phyloP scores from a whole-genome alignment of 192 early-diverging fungal genomes.

The Blastocladiella britannica region DNA sequence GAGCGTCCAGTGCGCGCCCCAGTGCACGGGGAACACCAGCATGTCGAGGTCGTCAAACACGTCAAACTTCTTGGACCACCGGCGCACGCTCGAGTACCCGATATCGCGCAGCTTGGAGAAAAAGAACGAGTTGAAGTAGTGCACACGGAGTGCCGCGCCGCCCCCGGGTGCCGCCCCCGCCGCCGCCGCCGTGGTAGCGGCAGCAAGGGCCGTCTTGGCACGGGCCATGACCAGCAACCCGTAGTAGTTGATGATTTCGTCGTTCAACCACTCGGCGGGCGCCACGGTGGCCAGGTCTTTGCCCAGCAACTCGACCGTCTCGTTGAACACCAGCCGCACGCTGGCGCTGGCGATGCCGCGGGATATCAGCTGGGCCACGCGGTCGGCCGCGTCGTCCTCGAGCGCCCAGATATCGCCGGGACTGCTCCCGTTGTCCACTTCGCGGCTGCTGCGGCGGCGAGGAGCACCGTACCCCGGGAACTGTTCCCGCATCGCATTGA shows the following conservation, averaged over 20 bases:
- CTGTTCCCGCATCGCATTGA: too few relatives aligned
- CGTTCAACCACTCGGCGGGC: constrained; percentile 71
- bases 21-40: constrained; percentile 66
- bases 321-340: background rate
- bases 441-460: too few relatives aligned
- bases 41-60: constrained; percentile 54
- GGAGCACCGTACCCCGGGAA: too few relatives aligned
- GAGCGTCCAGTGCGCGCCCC: constrained; percentile 55
- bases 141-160: constrained; percentile 28
- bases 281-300: constrained; percentile 51
- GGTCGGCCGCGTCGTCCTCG: too few relatives aligned
- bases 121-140: constrained; percentile 86
- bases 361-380: too few relatives aligned
- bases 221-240: constrained; percentile 53
- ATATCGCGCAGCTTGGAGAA: constrained; percentile 42
- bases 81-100: constrained; percentile 49
- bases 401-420: too few relatives aligned
- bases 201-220: constrained; percentile 23
- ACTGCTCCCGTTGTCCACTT: too few relatives aligned
- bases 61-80: constrained; percentile 57
- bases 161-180: too few relatives aligned
- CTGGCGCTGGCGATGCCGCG: too few relatives aligned
- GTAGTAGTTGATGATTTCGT: constrained; percentile 90
- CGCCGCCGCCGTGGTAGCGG: too few relatives aligned
- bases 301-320: constrained; percentile 11